phyloP scores from a whole-genome alignment of 202 grass and related monocot genomes.

The Elaeis oleifera region DNA sequence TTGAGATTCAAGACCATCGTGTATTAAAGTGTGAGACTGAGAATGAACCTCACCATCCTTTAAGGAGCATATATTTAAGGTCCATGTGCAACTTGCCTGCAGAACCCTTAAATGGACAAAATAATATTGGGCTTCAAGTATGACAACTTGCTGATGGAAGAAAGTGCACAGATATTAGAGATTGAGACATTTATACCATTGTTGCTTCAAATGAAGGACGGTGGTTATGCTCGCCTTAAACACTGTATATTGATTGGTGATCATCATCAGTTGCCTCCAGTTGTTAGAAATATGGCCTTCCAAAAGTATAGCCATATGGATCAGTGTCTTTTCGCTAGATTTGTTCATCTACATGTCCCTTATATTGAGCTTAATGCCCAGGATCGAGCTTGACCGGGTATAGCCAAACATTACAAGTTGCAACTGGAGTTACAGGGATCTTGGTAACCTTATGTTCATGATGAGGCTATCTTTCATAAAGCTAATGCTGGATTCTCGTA shows the following conservation, averaged over 20 bases:
- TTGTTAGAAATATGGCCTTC: constrained; percentile 97
- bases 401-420: constrained; percentile 90
- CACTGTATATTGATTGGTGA: constrained; percentile 95
- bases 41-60: too few species aligned
- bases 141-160: constrained; percentile 98
- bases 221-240: constrained; percentile 77
- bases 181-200: constrained; percentile 98
- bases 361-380: constrained; percentile 97
- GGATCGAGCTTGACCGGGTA: constrained; percentile 76
- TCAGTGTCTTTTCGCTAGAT: constrained; percentile 82
- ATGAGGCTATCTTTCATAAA: constrained; percentile 78
- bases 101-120: too few species aligned
- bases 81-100: too few species aligned
- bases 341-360: constrained; percentile 83
- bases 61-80: too few species aligned
- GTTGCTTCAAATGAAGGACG: constrained; percentile 83
- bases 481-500: constrained; percentile 88
- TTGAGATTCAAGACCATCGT: too few species aligned
- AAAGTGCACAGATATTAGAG: constrained; percentile 98
- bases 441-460: constrained; percentile 73
- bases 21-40: too few species aligned
- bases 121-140: constrained; percentile 65
- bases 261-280: constrained; percentile 86
- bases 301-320: constrained; percentile 99
- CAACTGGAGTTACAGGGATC: constrained; percentile 90